These are phyloP conservation scores for Hypoxylon fragiforme DNA, from an alignment of 495 filamentous ascomycete genomes.

Conservation along the genomic window DNA sequence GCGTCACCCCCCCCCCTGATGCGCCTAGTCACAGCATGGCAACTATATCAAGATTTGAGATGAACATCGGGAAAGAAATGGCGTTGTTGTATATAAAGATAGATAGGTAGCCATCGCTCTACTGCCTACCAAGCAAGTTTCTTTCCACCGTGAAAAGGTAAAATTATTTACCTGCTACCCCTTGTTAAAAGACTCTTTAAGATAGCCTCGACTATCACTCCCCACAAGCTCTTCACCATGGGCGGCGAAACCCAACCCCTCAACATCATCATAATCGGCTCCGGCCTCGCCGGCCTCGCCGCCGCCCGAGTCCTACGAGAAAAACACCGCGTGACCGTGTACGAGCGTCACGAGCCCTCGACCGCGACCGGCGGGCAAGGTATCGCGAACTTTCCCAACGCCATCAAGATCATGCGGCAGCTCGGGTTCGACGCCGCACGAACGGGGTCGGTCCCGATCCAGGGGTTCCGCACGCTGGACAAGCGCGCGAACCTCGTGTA, in stretches of 20 bases:
- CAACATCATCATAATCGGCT: conserved; percentile 32
- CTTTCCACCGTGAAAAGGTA: neutral
- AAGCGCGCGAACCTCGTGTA: conserved; percentile 37
- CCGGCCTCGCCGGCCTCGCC: conserved; percentile 33
- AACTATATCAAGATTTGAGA: conserved; percentile 3
- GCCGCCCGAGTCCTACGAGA: conserved; percentile 33
- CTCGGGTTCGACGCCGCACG: conserved; percentile 23
- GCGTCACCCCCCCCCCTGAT: neutral
- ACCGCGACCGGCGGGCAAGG: conserved; percentile 29
- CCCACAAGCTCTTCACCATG: conserved; percentile 19
- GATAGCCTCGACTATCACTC: too few relatives aligned
- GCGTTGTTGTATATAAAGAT: conserved; percentile 4
- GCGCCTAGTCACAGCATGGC: conserved; percentile 7
- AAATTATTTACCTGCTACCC: neutral
- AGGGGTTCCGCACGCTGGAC: conserved; percentile 24
- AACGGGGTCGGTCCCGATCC: conserved; percentile 20
- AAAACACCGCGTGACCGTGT: conserved; percentile 36
- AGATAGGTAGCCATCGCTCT: neutral
- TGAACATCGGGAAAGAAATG: neutral
- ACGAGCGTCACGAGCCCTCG: conserved; percentile 31
- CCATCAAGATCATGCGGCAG: conserved; percentile 28
- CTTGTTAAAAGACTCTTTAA: too few relatives aligned
- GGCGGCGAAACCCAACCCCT: conserved; percentile 16
- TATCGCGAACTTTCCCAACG: conserved; percentile 31
- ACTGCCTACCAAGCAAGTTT: neutral